Percentiles rank a stretch among this genome's conserved stretches.
Evolutionary conservation across 1,284 basidiomycete genomes (phyloP).

Genomic region (Cryptococcus wingfieldii): DNA sequence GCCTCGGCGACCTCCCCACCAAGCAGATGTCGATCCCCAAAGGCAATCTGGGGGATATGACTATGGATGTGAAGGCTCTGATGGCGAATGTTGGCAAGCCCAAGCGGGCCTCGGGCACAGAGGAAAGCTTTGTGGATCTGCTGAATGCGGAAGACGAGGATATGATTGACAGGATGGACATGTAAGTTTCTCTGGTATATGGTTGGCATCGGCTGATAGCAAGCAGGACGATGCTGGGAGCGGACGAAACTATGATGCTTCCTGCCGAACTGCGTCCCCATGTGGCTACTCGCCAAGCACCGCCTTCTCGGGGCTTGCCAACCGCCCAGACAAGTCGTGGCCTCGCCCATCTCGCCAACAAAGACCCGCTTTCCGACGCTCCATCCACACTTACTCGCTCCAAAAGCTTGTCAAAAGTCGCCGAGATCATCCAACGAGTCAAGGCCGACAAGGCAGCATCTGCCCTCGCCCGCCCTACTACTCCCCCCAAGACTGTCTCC

Average conservation of each 20-base stretch:
- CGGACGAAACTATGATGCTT: conserved; percentile 14
- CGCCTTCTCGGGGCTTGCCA: background rate
- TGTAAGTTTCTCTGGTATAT: conserved; percentile 14
- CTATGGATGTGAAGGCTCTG: conserved; percentile 33
- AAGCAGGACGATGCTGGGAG: conserved; percentile 14
- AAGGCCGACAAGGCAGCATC: conserved; percentile 5
- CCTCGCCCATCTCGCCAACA: background rate
- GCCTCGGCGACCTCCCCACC: background rate
- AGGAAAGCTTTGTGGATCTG: conserved; percentile 42
- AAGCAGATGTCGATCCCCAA: background rate
- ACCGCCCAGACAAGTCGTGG: background rate
- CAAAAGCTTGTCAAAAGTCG: conserved; percentile 14
- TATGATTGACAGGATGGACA: conserved; percentile 15
- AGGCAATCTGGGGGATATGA: conserved; percentile 19
- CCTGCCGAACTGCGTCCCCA: conserved; percentile 4
- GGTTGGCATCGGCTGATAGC: background rate
- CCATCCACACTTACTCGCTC: conserved; percentile 5
- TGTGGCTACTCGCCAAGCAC: background rate
- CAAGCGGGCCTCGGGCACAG: conserved; percentile 32
- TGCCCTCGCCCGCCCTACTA: background rate
- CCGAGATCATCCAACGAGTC: conserved; percentile 15
- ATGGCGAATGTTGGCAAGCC: conserved; percentile 29
- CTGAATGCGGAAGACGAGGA: conserved; percentile 17
- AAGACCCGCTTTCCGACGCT: background rate
- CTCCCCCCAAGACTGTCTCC: conserved; percentile 7